Evolutionary conservation across 1,284 basidiomycete genomes (phyloP), one percentile per base, ranked within the genome.

Genomic region (Cryptococcus amylolentus): DNA sequence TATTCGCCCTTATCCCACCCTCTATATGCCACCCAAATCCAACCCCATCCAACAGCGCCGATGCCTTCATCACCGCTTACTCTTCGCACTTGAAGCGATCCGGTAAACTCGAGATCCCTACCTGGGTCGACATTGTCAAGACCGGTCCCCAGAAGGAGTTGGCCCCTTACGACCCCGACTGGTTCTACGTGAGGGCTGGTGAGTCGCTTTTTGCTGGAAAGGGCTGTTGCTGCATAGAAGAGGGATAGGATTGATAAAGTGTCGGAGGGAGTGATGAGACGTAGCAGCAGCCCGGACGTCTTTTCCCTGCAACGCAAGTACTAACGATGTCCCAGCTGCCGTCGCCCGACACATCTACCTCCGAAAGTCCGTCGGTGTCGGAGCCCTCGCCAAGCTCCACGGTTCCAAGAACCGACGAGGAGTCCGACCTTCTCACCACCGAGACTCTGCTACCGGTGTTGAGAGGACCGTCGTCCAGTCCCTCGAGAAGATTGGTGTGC

Each of bases 271-370:
- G 23, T n/a, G 14, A 12, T 41, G 39, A 31, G 37, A 8, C 10
- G 10, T 10, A 35, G 31, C 31, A 35, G 31, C 31, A 35, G 31
- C 31, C 31, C 31, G 10, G 31, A 10, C 47, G 45, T n/a, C 6
- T 41, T 38, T 20, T 12, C 8, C 40, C 35, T 39, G 7, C 4
- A 5, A 5, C 6, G 18, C 18, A 26, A 39, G 38, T 18, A 49
- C 51, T 52, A 41, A 52, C 42, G 12, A n/a, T 16, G n/a, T 12
- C 20, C 26, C 73, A 94, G 95, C 95, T 76, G 91, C 95, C 63
- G 82, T 99, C 67, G 95, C 96, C 79, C 89, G 96, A 76, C 95
- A 98, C 86, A 94, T 98, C 81, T 98, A 99, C 86, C 88, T 99
- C 77, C 91, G 95, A 81, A 98, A 98, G 84, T 88, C 93, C 77